Conservation (phyloP, 495 filamentous ascomycete species). For the Rhypophila decipiens region DNA sequence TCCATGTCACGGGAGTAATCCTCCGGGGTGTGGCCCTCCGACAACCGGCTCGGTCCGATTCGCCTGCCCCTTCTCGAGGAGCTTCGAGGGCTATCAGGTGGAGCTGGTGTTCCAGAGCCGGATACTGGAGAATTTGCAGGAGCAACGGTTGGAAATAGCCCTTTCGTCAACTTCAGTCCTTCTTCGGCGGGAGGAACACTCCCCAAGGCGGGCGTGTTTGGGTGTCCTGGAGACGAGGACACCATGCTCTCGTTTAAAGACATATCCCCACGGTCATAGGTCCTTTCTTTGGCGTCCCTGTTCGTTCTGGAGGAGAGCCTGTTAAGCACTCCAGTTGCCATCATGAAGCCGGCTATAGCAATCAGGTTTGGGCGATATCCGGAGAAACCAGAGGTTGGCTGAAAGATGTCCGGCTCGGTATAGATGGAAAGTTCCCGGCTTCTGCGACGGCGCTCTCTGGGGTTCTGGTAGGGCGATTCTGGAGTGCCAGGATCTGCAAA, state of each 20-base stretch:
- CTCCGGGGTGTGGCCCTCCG: slow-evolving; percentile 1
- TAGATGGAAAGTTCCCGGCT: slow-evolving; percentile 5
- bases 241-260: neutral
- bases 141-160: slow-evolving; percentile 3
- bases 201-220: too few species aligned
- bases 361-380: slow-evolving; percentile 5
- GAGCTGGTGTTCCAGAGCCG: neutral
- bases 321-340: slow-evolving; percentile 18
- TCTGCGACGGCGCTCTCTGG: slow-evolving; percentile 5
- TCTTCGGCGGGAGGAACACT: too few species aligned
- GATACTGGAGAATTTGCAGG: slow-evolving; percentile 9
- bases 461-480: neutral
- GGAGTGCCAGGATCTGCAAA: neutral
- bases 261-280: neutral
- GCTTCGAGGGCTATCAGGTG: neutral
- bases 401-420: neutral
- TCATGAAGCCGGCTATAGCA: slow-evolving; percentile 19
- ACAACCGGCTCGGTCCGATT: neutral
- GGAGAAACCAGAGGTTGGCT: neutral
- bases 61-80: neutral
- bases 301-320: slow-evolving; percentile 12
- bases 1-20: neutral
- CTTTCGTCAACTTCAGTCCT: slow-evolving; percentile 1
- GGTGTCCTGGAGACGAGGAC: neutral
- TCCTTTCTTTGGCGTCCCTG: neutral